Evolutionary conservation across 345 rosid genomes (phyloP).

Genomic region (Eucalyptus viminalis): DNA sequence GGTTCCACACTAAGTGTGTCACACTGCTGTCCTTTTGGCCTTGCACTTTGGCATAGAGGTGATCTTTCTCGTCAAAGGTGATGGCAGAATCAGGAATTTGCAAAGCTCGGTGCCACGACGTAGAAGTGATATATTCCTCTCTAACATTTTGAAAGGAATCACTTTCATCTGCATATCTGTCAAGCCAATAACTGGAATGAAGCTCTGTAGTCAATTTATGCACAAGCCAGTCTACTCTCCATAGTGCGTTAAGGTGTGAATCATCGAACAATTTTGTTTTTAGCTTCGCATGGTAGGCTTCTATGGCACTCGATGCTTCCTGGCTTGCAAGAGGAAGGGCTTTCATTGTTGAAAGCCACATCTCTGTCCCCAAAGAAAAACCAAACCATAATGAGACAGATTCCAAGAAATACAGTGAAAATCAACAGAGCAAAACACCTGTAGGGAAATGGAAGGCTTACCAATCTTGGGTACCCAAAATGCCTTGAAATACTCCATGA

Average conservation of each 20-base stretch:
- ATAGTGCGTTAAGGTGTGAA: constrained; percentile 87
- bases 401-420: background rate
- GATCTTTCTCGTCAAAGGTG: constrained; percentile 34
- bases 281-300: constrained; percentile 91
- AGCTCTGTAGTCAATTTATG: constrained; percentile 89
- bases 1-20: constrained; percentile 69
- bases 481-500: constrained; percentile 67
- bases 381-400: background rate
- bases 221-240: constrained; percentile 94
- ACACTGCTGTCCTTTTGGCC: constrained; percentile 50
- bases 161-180: constrained; percentile 86
- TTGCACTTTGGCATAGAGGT: constrained; percentile 47
- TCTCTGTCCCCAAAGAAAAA: constrained; percentile 29
- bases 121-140: constrained; percentile 85
- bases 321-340: constrained; percentile 92
- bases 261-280: constrained; percentile 79
- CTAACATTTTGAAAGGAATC: constrained; percentile 79
- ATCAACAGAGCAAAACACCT: background rate
- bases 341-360: constrained; percentile 86
- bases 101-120: constrained; percentile 86
- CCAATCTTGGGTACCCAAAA: constrained; percentile 94
- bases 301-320: constrained; percentile 94
- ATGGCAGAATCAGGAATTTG: constrained; percentile 79
- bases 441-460: constrained; percentile 5
- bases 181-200: constrained; percentile 93